Evolutionary conservation across 169 alveolate species (phyloP).

Genomic region (Plasmodium vinckei): DNA sequence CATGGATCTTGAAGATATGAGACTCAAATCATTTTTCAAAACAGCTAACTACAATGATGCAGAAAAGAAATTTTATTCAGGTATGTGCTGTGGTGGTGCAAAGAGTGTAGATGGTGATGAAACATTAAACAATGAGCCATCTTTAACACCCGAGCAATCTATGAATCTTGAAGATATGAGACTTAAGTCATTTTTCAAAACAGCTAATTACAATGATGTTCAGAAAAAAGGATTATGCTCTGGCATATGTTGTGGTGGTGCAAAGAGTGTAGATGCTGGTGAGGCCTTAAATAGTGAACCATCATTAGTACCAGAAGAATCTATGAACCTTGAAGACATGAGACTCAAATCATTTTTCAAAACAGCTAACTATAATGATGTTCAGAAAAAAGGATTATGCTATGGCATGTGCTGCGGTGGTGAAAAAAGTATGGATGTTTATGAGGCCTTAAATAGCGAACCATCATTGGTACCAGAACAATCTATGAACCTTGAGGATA

Average conservation of each 20-base stretch:
- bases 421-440: neutral
- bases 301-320: slow-evolving; percentile 10
- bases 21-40: slow-evolving; percentile 7
- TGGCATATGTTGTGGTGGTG: too few species aligned
- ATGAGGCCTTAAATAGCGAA: too few species aligned
- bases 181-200: slow-evolving; percentile 3
- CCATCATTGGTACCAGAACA: neutral
- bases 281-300: neutral
- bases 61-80: neutral
- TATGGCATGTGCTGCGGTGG: too few species aligned
- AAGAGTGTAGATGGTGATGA: too few species aligned
- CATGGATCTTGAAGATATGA: slow-evolving; percentile 11
- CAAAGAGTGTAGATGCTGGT: neutral
- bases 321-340: slow-evolving; percentile 18
- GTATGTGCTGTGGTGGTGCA: too few species aligned
- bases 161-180: slow-evolving; percentile 16
- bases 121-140: neutral
- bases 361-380: too few species aligned
- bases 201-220: too few species aligned
- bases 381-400: too few species aligned
- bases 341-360: slow-evolving; percentile 4
- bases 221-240: too few species aligned
- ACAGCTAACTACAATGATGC: neutral
- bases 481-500: slow-evolving; percentile 11
- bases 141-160: slow-evolving; percentile 12